Evolutionary conservation across 2,329 filamentous ascomycete genomes (phyloP).

Genomic region (Xylaria sp.): DNA sequence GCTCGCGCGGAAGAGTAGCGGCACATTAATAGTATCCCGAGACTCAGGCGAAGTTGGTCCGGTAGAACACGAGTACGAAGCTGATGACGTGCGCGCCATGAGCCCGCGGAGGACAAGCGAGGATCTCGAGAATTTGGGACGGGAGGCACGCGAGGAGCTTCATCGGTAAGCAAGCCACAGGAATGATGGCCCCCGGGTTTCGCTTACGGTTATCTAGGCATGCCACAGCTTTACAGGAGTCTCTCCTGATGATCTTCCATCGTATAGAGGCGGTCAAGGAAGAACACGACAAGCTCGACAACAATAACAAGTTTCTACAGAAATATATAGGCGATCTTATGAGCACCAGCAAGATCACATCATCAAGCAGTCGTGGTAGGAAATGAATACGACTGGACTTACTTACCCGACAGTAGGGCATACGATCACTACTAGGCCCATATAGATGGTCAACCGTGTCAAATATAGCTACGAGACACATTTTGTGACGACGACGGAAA

Average conservation of each 20-base stretch:
- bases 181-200: not conserved
- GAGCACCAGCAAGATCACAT: constrained; percentile 80
- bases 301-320: constrained; percentile 95
- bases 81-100: constrained; percentile 93
- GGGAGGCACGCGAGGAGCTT: constrained; percentile 77
- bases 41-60: constrained; percentile 79
- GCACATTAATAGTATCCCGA: constrained; percentile 82
- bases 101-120: constrained; percentile 90
- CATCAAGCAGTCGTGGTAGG: constrained; percentile 62
- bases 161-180: constrained; percentile 58
- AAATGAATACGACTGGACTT: constrained; percentile 56
- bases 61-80: constrained; percentile 78
- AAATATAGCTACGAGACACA: constrained; percentile 13
- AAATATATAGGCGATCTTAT: constrained; percentile 98
- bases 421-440: constrained; percentile 3
- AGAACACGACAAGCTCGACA: constrained; percentile 96
- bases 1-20: constrained; percentile 79
- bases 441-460: constrained; percentile 20
- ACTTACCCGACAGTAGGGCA: constrained; percentile 19
- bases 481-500: constrained; percentile 4
- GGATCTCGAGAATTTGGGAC: constrained; percentile 87
- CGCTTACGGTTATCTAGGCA: constrained; percentile 67
- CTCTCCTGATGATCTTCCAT: constrained; percentile 87
- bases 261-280: constrained; percentile 93
- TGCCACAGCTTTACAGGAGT: constrained; percentile 88